phyloP scores from a whole-genome alignment of 2,329 filamentous ascomycete genomes.

The Juglanconis oblonga region DNA sequence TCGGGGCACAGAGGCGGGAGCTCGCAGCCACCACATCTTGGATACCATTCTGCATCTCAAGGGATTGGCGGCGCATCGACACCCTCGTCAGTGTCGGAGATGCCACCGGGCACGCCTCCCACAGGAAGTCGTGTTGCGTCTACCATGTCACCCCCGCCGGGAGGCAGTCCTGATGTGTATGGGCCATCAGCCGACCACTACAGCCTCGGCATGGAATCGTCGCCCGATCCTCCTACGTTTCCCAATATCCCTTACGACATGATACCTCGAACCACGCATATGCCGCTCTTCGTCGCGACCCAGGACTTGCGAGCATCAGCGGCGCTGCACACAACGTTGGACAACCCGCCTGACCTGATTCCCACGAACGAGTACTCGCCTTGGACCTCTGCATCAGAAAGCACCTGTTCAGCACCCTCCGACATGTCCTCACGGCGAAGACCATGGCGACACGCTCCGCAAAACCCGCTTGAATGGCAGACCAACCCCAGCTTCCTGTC shows the following conservation, averaged over 20 bases:
- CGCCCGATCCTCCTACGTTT: conserved; percentile 5
- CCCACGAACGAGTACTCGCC: conserved; percentile 34
- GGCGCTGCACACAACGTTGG: conserved; percentile 16
- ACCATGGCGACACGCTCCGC: conserved; percentile 25
- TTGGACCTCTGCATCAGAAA: conserved; percentile 45
- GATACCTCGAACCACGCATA: conserved; percentile 7
- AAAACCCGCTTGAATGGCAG: conserved; percentile 30
- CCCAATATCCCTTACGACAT: background rate
- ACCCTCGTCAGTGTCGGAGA: conserved; percentile 22
- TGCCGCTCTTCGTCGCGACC: conserved; percentile 19
- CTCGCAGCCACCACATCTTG: background rate
- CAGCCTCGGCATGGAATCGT: conserved; percentile 2
- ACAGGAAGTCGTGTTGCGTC: background rate
- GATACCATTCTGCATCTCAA: conserved; percentile 15
- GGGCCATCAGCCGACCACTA: background rate
- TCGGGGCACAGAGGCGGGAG: conserved; percentile 15
- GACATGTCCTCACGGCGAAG: conserved; percentile 30
- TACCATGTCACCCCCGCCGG: conserved; percentile 12
- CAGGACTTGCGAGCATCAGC: conserved; percentile 25
- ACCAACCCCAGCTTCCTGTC: conserved; percentile 24
- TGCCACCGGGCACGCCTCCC: conserved; percentile 21
- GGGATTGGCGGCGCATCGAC: conserved; percentile 13
- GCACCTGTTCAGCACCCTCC: conserved; percentile 46
- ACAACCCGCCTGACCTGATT: conserved; percentile 25
- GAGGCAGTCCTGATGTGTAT: conserved; percentile 2